A percentile compares a stretch with the other conserved stretches of the same genome.
These are phyloP conservation scores for Sextonia rubra DNA, from an alignment of 164 flowering plant genomes.

Conservation along the genomic window DNA sequence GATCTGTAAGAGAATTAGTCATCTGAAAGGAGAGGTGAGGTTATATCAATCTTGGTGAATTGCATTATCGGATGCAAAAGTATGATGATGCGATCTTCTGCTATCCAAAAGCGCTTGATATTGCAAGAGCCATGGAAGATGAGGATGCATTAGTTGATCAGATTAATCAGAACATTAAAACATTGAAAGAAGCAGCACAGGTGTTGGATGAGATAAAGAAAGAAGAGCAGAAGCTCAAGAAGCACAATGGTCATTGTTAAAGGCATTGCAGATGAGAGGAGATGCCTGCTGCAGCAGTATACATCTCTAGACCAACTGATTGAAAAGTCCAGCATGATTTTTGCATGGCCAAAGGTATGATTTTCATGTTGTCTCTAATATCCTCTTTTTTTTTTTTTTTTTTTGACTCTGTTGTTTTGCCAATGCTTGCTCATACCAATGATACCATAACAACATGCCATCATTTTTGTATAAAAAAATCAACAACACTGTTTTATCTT, in stretches of 20 bases:
- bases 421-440: not conserved
- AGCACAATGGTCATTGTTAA: conserved; percentile 47
- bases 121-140: conserved; percentile 86
- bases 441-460: not conserved
- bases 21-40: conserved; percentile 95
- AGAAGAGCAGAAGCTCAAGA: conserved; percentile 84
- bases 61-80: conserved; percentile 63
- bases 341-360: conserved; percentile 72
- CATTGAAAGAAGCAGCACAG: conserved; percentile 49
- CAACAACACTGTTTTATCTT: too few species aligned
- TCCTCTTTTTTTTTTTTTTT: not conserved
- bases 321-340: conserved; percentile 65
- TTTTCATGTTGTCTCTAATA: not conserved
- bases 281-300: conserved; percentile 58
- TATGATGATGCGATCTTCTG: conserved; percentile 67
- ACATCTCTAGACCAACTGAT: conserved; percentile 65
- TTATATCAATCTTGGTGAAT: conserved; percentile 85
- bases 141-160: conserved; percentile 69
- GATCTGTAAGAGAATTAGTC: conserved; percentile 71
- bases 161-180: conserved; percentile 56
- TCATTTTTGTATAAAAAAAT: not conserved
- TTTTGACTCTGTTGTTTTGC: not conserved
- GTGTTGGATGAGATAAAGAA: conserved; percentile 62
- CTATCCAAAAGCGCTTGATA: conserved; percentile 69
- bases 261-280: conserved; percentile 58